A percentile compares a stretch with the other conserved stretches of the same genome.
Conservation (phyloP, 495 filamentous ascomycete species). For the Lindgomyces ingoldianus region DNA sequence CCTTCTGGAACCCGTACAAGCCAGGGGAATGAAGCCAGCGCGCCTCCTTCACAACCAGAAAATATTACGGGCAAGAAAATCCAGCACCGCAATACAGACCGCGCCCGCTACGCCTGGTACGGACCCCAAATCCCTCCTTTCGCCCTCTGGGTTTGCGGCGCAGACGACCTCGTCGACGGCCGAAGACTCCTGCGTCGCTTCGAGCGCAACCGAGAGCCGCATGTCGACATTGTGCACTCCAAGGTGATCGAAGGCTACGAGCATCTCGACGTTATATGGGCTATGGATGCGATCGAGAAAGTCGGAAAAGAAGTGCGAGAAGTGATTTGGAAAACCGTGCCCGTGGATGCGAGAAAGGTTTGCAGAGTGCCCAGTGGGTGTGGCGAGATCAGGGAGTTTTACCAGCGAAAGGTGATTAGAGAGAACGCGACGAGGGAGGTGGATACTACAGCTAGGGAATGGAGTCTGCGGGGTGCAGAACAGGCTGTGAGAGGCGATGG, state of each 20-base stretch:
- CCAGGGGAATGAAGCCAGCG: no score
- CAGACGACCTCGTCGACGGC: conserved; percentile 84
- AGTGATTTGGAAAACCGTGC: conserved; percentile 76
- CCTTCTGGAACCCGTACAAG: not conserved
- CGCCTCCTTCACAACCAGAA: no score
- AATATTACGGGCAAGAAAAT: not conserved
- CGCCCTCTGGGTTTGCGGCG: conserved; percentile 84
- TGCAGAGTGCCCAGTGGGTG: conserved; percentile 68
- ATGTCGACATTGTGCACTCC: conserved; percentile 75
- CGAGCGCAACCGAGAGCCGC: conserved; percentile 74
- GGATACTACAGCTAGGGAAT: conserved; percentile 30
- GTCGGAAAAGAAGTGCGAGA: conserved; percentile 80
- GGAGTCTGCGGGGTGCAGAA: conserved; percentile 20
- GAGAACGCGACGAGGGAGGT: conserved; percentile 19
- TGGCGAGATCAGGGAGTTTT: conserved; percentile 46
- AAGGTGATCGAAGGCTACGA: conserved; percentile 86
- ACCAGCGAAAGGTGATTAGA: conserved; percentile 9
- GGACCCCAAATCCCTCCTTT: conserved; percentile 77
- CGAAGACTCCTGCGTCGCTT: conserved; percentile 71
- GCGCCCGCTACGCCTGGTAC: conserved; percentile 68
- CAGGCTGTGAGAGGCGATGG: conserved; percentile 30
- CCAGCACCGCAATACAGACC: conserved; percentile 15
- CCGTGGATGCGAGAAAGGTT: conserved; percentile 53
- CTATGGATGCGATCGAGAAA: conserved; percentile 82
- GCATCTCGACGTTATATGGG: conserved; percentile 96